Evolutionary conservation across 139 green algal species (phyloP).

Genomic region (Chlorella sp.): DNA sequence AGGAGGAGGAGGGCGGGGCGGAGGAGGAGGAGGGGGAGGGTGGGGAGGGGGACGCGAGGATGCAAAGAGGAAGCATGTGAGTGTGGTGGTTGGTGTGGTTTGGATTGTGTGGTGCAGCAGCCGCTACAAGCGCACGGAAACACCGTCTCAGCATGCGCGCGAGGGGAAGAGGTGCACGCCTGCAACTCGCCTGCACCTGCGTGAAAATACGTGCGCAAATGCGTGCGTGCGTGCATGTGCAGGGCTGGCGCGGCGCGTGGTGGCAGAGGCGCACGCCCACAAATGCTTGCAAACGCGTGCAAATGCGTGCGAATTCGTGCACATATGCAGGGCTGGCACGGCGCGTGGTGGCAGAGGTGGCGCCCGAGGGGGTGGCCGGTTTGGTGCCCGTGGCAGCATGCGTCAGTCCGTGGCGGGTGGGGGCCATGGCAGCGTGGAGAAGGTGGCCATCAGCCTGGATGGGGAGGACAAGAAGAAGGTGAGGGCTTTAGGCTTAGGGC

Average conservation of each 20-base stretch:
- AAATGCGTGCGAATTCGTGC: neutral
- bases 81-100: too few species aligned
- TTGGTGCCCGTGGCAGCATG: neutral
- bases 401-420: neutral
- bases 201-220: neutral
- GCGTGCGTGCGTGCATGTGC: neutral
- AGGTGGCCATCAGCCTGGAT: constrained; percentile 1
- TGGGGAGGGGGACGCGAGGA: too few species aligned
- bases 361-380: too few species aligned
- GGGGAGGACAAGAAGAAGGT: neutral
- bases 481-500: too few species aligned
- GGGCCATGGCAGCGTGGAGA: neutral
- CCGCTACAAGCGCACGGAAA: too few species aligned
- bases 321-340: neutral
- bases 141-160: neutral
- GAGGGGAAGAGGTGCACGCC: neutral
- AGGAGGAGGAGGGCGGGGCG: too few species aligned
- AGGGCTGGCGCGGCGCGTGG: neutral
- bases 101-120: too few species aligned
- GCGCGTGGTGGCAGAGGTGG: neutral
- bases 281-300: too few species aligned
- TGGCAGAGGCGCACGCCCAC: neutral
- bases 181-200: neutral
- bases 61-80: too few species aligned
- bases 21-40: too few species aligned